These are phyloP conservation scores for Taxillus chinensis DNA, from an alignment of 164 flowering plant genomes.

Conservation along the genomic window DNA sequence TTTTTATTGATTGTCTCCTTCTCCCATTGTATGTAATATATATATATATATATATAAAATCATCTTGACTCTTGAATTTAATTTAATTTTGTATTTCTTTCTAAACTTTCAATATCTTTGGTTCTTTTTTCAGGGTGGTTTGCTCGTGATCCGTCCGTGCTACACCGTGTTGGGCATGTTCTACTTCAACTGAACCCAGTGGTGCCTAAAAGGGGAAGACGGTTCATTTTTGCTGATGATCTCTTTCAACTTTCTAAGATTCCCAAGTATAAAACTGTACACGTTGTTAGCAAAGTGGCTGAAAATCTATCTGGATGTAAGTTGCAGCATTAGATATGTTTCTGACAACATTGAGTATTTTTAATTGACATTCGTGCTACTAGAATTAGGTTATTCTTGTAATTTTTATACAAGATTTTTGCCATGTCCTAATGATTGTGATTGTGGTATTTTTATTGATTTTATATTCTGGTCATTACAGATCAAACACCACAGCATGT, in stretches of 20 bases:
- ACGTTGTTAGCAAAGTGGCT: constrained; percentile 47
- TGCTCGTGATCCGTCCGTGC: constrained; percentile 76
- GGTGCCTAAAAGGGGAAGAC: constrained; percentile 51
- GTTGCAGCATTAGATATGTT: constrained; percentile 14
- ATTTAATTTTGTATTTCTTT: too few species aligned
- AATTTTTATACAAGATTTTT: neutral
- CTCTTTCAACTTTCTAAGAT: constrained; percentile 74
- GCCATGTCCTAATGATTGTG: neutral
- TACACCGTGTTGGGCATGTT: constrained; percentile 69
- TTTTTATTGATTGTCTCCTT: too few species aligned
- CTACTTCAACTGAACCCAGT: constrained; percentile 43
- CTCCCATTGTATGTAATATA: too few species aligned
- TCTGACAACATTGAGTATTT: neutral
- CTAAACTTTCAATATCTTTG: too few species aligned
- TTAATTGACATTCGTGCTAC: neutral
- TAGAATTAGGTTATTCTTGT: neutral
- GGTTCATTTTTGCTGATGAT: constrained; percentile 79
- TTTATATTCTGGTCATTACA: constrained; percentile 21
- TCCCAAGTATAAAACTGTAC: constrained; percentile 53
- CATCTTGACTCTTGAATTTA: too few species aligned
- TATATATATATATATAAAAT: too few species aligned
- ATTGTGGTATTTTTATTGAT: neutral
- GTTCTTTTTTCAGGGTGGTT: constrained; percentile 54
- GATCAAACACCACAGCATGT: constrained; percentile 63
- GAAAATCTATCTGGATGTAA: constrained; percentile 84